Base-by-base conservation (phyloP, 495 filamentous ascomycete species). In the Neurospora intermedia region DNA sequence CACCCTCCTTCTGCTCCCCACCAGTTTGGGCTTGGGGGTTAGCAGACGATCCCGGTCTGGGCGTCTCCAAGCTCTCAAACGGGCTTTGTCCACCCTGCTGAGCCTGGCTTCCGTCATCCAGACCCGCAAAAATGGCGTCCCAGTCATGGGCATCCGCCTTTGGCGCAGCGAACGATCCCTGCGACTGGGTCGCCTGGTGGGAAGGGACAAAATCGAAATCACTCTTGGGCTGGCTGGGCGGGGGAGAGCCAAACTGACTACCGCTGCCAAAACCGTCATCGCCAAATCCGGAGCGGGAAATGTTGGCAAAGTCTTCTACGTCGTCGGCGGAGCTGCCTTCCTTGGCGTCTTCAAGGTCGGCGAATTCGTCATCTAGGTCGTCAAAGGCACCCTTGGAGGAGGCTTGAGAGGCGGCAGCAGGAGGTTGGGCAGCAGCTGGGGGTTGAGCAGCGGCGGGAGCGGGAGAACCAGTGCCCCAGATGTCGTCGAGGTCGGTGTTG, bases 291-390 rank as follows among this genome's bases (percentile, higher is more conserved):
- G 86, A 88, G 73, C 88, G 81, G 8, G 85, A 88, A 62, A 87
- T 82, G 77, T 83, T 87, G 72, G 85, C 91, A 82, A 96, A 97
- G 73, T 96, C 94, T 15, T 66, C 54, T 16, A 66, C 54, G 74
- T 93, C 91, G 75, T 92, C 90, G n/a, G 92, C 92, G n/a, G 94
- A 66, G 1, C 6, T 93, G 13, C 89, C 92, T 78, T 98, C 96
- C 74, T 95, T 94, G 23, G 93, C 93, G 75, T 98, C 94, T 72
- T 91, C 88, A 15, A 98, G 87, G 72, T 93, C 94, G 73, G 82
- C 93, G 78, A 99, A 99, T 45, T 93, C 94, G 54, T 94, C 91
- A 69, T 97, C 96, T 76, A 97, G 94, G 71, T 94, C 92, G 74
- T 91, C 89, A 70, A 89, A 86, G 74, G 88, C 76, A 54, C 81